Percentiles rank a stretch among this genome's conserved stretches.
Conservation (phyloP, 2,329 filamentous ascomycete species). For the Aspergillus bombycis region DNA sequence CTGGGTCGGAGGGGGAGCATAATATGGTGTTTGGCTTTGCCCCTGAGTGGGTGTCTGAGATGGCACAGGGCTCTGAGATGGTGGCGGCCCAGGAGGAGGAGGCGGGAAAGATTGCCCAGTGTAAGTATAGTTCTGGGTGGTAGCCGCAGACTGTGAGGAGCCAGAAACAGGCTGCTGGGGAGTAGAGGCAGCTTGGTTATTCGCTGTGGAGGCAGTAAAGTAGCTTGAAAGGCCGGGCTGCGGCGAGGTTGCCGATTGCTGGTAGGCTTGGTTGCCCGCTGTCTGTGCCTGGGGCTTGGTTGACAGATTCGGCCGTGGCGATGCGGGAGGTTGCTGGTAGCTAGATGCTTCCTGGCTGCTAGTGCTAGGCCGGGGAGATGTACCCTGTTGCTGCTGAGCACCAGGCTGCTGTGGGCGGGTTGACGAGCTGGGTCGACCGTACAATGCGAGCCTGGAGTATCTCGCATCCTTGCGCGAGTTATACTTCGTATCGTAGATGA, state of each 20-base stretch:
- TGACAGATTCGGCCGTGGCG: slow-evolving; percentile 9
- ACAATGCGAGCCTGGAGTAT: slow-evolving; percentile 47
- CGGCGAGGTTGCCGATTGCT: slow-evolving; percentile 10
- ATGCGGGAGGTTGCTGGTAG: slow-evolving; percentile 10
- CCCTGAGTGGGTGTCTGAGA: slow-evolving; percentile 17
- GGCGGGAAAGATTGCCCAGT: slow-evolving; percentile 42
- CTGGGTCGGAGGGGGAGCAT: neutral
- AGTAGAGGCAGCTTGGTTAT: neutral
- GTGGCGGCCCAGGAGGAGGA: slow-evolving; percentile 39
- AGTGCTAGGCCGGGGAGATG: neutral
- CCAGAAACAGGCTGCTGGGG: slow-evolving; percentile 13
- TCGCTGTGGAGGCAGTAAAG: neutral
- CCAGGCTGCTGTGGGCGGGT: slow-evolving; percentile 13
- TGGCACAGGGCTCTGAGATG: slow-evolving; percentile 16
- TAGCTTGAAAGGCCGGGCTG: slow-evolving; percentile 7
- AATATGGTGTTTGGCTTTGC: neutral
- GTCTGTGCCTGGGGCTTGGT: neutral
- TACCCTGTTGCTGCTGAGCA: slow-evolving; percentile 5
- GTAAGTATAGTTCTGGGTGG: slow-evolving; percentile 30
- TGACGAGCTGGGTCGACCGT: slow-evolving; percentile 35
- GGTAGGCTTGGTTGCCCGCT: neutral
- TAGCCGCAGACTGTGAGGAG: slow-evolving; percentile 14
- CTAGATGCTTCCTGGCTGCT: slow-evolving; percentile 1
- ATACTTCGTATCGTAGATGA: slow-evolving; percentile 85
- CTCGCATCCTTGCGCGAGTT: slow-evolving; percentile 56